These are phyloP conservation scores for Lantana camara DNA, from an alignment of 257 asterid genomes.

Conservation along the genomic window DNA sequence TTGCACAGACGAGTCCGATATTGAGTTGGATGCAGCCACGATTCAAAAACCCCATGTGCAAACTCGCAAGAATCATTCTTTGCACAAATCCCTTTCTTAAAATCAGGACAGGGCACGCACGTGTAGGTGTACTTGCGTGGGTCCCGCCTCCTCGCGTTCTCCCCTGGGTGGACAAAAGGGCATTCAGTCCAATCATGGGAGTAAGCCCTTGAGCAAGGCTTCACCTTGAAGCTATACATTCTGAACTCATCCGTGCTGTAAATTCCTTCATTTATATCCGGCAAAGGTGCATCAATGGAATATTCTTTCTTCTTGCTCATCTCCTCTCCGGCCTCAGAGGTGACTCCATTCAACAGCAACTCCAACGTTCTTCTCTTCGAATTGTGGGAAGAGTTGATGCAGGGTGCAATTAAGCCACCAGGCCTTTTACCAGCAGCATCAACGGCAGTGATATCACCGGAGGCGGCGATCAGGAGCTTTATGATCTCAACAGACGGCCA, in stretches of 20 bases:
- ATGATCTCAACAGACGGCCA: conserved; percentile 51
- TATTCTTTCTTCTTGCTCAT: conserved; percentile 71
- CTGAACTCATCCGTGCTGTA: conserved; percentile 53
- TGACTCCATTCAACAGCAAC: conserved; percentile 61
- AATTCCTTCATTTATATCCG: conserved; percentile 48
- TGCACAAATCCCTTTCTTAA: conserved; percentile 80
- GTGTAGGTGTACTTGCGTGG: conserved; percentile 66
- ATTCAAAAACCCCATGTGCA: conserved; percentile 94
- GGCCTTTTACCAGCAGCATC: conserved; percentile 70
- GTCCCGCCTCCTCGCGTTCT: conserved; percentile 64
- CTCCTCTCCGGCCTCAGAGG: conserved; percentile 26
- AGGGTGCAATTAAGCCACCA: conserved; percentile 55
- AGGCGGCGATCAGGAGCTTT: conserved; percentile 53
- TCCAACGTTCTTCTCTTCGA: conserved; percentile 52
- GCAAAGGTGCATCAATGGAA: conserved; percentile 56
- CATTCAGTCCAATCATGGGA: conserved; percentile 67
- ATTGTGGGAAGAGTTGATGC: conserved; percentile 41
- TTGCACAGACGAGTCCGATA: conserved; percentile 88
- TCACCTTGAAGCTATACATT: conserved; percentile 55
- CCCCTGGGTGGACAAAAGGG: conserved; percentile 61
- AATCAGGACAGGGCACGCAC: conserved; percentile 91
- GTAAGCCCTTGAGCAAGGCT: conserved; percentile 62
- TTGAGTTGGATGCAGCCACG: conserved; percentile 97
- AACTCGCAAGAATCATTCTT: conserved; percentile 76
- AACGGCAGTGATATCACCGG: conserved; percentile 47